Evolutionary conservation across 495 filamentous ascomycete genomes (phyloP), one percentile per base, ranked within the genome.

Genomic region (Penicillium canescens): DNA sequence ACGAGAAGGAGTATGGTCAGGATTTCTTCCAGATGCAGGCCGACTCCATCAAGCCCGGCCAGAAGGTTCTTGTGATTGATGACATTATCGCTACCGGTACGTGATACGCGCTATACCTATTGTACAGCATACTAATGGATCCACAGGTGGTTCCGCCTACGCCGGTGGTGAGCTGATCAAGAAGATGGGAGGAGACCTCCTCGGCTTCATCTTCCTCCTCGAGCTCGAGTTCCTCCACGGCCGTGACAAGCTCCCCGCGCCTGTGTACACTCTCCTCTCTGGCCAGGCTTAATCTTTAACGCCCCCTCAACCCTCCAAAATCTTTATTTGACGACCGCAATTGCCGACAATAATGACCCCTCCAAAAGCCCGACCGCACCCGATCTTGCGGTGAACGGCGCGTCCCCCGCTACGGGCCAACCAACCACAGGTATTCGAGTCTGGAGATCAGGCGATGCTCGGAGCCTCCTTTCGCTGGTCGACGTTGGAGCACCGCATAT

Each of bases 41-140:
- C 46, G 91, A 86, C 70, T 84, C 85, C 11, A 85, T 98, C 64
- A 88, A 89, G 78, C 79, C 82, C 36, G 95, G 92, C 16, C 90
- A 96, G 80, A 87, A 84, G 67, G 93, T 96, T 16, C 71, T 99
- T 55, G 80, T 99, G 44, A 88, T 99, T 38, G 94, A 99, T 68
- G 94, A 99, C 69, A 93, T 99, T 62, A 98, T 99, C 73, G 94
- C 94, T 33, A 99, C 94, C 56, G 94, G 94, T 96, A 79, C 69
- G 86, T 71, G 18, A 20, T 41, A 4, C 38, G 36, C 23, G 16
- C 0, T 3, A 9, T 7, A 3, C 36, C 14, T 12, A 1, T 5
- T 12, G 36, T 6, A 23, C 23, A 21, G 20, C 26, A 34, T 21
- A 24, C 35, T 56, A 11, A 42, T n/a, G 47, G 20, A 37, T 45